Base-by-base conservation (phyloP, 1,139 yeast genomes). In the Spencermartinsiella ligniputridi region DNA sequence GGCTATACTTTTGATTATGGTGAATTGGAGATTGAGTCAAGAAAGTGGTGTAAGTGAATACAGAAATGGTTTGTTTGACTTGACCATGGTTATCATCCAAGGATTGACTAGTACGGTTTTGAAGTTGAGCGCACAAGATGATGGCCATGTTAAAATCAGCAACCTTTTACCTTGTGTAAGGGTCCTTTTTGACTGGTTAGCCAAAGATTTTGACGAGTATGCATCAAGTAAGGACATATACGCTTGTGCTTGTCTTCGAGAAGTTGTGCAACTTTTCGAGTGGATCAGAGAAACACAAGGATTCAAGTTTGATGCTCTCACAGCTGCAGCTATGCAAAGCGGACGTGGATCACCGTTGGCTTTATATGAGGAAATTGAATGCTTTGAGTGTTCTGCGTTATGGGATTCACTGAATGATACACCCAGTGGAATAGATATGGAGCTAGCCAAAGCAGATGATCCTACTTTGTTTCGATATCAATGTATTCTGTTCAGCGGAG, bases 401-500 rank as follows among this genome's bases (percentile, higher is more conserved):
- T 24, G 35, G 22, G 39, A 39, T 8, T 39, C 44, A 1, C 40
- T 53, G 13, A 47, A 43, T 27, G 57, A 53, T 25, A 43, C 47
- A 16, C 57, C 57, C 1, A 40, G 44, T 35, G 56, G 53, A 3
- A 16, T 44, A 13, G 24, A 32, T 25, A 35, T n/a, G 36, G 30
- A 8, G 6, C 20, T 11, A 17, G 12, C n/a, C 15, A 25, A 18
- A 19, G 20, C n/a, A 2, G 35, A 27, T 13, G 22, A 36, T 18
- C 24, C 29, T 6, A 18, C 35, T 12, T 24, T 17, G 24, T 44
- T 39, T 35, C 42, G 32, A 24, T 18, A 35, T 11, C 50, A 47
- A 18, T 47, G 50, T 15, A 40, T 47, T 15, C 16, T 42, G 24
- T 46, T 41, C 29, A 40, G 43, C 12, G 44, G 50, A 11, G 32